Base-by-base conservation (phyloP, 164 flowering plant species). In the Cinnamomum chago region DNA sequence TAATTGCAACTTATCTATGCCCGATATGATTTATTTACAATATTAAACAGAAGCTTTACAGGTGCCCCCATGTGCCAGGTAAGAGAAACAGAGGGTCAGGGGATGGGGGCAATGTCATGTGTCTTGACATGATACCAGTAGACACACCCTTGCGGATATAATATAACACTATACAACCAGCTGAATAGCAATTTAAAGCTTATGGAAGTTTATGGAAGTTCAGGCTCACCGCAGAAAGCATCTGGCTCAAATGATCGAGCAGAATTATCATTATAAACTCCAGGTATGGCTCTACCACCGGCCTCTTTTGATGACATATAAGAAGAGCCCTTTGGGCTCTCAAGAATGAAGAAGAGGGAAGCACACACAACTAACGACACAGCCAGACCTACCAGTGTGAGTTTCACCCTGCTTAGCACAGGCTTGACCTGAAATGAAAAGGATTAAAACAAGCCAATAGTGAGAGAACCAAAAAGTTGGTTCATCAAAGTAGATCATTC, bases 191-290 rank as follows among this genome's bases (percentile, higher is more conserved):
- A n/a, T 14, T 33, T 50, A 33, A 2, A 9, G 75, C 30, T 75
- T 28, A 81, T 14, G 77, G 81, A 40, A 9, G 75, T 52, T 75
- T 28, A 81, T 14, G 77, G 81, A 40, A 77, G 74, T 67, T 27
- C 81, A 67, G 90, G 87, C 79, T 89, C 93, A 40, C 96, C 95
- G 71, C 94, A 90, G 79, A 92, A 95, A 3, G 94, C 97, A 51
- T 93, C 97, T 2, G 97, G 97, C 78, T 95, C 97, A 71, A 93
- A 95, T 47, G 89, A 80, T 82, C 97, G 85, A 6, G 97, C 99
- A 50, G 99, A 88, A 30, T 88, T 88, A 12, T 91, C 97, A 62
- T 80, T 90, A 85, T 93, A 93, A 80, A 90, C 88, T 55, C 97
- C 97, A 14, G 90, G 86, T 72, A 92, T 78, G 55, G 87, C 87